Percentiles rank a stretch among this genome's conserved stretches.
Conservation (phyloP, 2,329 filamentous ascomycete species). For the Leptoxyphium fumago region DNA sequence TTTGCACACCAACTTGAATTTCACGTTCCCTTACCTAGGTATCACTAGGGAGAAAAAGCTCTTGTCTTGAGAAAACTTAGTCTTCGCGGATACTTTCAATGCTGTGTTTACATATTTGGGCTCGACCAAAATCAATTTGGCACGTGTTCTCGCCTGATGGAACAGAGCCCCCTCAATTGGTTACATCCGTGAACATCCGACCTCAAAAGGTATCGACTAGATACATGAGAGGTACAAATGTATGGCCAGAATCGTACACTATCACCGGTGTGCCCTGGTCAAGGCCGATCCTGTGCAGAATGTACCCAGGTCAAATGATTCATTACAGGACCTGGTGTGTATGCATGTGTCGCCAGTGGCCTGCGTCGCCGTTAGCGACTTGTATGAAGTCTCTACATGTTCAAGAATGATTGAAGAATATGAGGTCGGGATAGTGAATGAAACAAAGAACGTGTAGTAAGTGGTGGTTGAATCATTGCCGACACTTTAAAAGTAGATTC, state of each 20-base stretch:
- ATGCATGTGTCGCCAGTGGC: neutral
- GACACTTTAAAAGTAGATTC: too few relatives aligned
- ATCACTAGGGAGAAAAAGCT: slow-evolving; percentile 40
- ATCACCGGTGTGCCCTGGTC: slow-evolving; percentile 37
- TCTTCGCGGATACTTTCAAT: slow-evolving; percentile 29
- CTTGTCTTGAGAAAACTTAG: slow-evolving; percentile 25
- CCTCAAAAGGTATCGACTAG: slow-evolving; percentile 39
- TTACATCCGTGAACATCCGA: slow-evolving; percentile 43
- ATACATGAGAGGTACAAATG: slow-evolving; percentile 41
- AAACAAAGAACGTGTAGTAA: too few relatives aligned
- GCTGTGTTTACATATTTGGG: slow-evolving; percentile 30
- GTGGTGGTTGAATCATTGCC: too few relatives aligned
- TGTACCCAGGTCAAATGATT: slow-evolving; percentile 37
- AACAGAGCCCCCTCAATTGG: slow-evolving; percentile 34
- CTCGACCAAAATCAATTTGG: slow-evolving; percentile 37
- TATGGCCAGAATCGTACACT: slow-evolving; percentile 40
- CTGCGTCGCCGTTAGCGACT: neutral
- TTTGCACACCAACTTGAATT: slow-evolving; percentile 20
- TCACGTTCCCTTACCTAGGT: slow-evolving; percentile 23
- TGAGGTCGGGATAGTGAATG: too few relatives aligned
- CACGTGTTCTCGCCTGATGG: slow-evolving; percentile 37
- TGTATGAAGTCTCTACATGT: neutral
- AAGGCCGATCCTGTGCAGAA: slow-evolving; percentile 33
- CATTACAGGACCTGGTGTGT: slow-evolving; percentile 25
- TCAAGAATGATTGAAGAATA: too few relatives aligned